Percentiles rank a stretch among this genome's conserved stretches.
Evolutionary conservation across 805 yeast species (phyloP).

Genomic region (Yarrowia keelungensis): DNA sequence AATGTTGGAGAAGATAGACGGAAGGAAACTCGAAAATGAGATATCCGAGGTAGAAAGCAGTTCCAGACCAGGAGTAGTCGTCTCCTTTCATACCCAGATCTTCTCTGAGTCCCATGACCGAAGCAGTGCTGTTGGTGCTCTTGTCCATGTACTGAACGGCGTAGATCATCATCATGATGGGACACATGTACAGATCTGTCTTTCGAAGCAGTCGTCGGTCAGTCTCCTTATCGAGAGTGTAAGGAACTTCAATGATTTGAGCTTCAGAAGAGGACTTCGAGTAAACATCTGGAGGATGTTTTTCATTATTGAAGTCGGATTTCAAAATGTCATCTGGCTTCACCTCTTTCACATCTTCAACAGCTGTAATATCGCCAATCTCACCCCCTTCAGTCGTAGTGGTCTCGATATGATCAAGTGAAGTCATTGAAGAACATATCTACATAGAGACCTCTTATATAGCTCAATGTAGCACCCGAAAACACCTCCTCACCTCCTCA

Average conservation of each 20-base stretch:
- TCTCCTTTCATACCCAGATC: slow-evolving; percentile 57
- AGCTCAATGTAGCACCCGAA: too few species aligned
- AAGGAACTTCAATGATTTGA: not conserved
- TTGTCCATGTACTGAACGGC: slow-evolving; percentile 69
- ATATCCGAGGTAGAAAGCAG: slow-evolving; percentile 71
- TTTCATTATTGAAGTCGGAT: not conserved
- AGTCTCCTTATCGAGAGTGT: slow-evolving; percentile 3
- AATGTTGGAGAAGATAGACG: slow-evolving; percentile 57
- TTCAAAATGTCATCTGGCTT: too few species aligned
- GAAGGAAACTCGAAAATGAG: slow-evolving; percentile 62
- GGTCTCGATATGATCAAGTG: too few species aligned
- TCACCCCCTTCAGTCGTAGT: too few species aligned
- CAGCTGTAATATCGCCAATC: too few species aligned
- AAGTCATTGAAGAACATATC: too few species aligned
- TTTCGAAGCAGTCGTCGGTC: slow-evolving; percentile 52
- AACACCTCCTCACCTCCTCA: too few species aligned
- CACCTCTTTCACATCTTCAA: too few species aligned
- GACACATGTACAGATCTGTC: slow-evolving; percentile 59
- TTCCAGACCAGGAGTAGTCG: slow-evolving; percentile 59
- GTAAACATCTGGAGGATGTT: not conserved
- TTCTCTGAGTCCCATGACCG: slow-evolving; percentile 58
- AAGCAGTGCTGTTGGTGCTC: slow-evolving; percentile 58
- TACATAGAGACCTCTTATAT: too few species aligned
- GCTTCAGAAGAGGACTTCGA: not conserved
- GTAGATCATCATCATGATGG: slow-evolving; percentile 59